Conservation (phyloP, 352 stramenopile species). For the Phytophthora sojae region DNA sequence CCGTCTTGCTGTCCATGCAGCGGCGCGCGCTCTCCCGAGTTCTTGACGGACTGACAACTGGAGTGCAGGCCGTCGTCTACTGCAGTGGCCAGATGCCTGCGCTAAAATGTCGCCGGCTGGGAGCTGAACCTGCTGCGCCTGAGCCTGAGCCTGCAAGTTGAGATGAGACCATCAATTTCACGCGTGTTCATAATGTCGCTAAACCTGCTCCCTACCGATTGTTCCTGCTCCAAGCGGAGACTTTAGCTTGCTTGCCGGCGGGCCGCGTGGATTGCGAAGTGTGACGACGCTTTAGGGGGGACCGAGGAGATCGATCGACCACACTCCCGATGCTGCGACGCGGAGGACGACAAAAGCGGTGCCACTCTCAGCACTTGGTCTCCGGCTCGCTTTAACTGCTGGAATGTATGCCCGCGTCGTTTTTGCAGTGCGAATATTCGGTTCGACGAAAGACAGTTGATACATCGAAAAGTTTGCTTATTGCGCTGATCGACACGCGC, state of each 20-base stretch:
- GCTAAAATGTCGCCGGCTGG: background rate
- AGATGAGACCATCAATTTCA: conserved; percentile 4
- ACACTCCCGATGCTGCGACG: conserved; percentile 23
- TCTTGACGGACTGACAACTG: background rate
- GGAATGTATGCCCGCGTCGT: conserved; percentile 16
- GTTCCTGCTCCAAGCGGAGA: conserved; percentile 4
- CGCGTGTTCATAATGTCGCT: background rate
- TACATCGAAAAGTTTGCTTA: conserved; percentile 13
- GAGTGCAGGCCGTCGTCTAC: too few species aligned
- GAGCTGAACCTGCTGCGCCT: background rate
- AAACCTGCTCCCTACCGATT: too few species aligned
- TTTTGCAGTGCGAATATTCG: conserved; percentile 10
- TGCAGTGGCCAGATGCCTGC: background rate
- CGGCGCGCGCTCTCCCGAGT: background rate
- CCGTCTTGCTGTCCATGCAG: conserved; percentile 22
- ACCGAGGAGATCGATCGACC: conserved; percentile 8
- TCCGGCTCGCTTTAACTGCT: conserved; percentile 20
- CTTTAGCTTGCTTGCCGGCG: conserved; percentile 5
- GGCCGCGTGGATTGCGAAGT: conserved; percentile 39
- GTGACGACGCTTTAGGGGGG: conserved; percentile 19
- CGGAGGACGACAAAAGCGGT: conserved; percentile 21
- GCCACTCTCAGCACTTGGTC: conserved; percentile 12
- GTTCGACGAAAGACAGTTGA: conserved; percentile 1
- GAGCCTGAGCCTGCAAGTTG: background rate
- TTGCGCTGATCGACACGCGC: conserved; percentile 12